These are phyloP conservation scores for Thraustochytrium striatum DNA, from an alignment of 352 stramenopile species.

Conservation along the genomic window DNA sequence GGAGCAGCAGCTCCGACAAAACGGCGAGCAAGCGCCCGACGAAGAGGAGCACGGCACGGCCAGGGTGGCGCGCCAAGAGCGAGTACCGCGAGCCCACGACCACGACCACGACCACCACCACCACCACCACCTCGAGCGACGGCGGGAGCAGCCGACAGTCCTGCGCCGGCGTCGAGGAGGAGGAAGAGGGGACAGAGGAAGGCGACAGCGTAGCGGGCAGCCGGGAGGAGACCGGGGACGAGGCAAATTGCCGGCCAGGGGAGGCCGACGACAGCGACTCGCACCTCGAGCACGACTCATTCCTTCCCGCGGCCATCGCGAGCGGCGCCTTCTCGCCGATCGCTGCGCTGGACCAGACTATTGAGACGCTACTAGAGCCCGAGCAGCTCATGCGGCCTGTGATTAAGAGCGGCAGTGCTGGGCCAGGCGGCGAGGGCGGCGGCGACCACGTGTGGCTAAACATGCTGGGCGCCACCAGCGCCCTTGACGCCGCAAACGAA, in stretches of 20 bases:
- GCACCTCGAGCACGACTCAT: not conserved
- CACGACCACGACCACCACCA: not conserved
- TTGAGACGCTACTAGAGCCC: conserved; percentile 1
- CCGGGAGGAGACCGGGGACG: not conserved
- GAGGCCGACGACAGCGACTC: not conserved
- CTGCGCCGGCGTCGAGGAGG: no score
- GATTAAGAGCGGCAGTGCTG: not conserved
- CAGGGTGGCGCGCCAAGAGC: not conserved
- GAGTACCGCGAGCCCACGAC: not conserved
- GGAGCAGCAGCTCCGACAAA: not conserved
- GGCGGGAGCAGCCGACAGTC: no score
- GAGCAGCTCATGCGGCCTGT: conserved; percentile 31
- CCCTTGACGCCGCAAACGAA: no score
- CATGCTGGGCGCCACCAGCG: not conserved
- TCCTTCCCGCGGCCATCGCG: not conserved
- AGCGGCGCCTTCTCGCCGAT: conserved; percentile 1
- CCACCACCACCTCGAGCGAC: not conserved
- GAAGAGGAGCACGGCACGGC: not conserved
- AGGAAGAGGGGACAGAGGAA: no score
- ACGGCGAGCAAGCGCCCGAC: not conserved
- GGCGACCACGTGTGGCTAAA: not conserved
- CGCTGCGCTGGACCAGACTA: not conserved
- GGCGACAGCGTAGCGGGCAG: not conserved
- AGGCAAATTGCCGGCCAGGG: not conserved
- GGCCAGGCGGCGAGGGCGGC: not conserved